Conservation (phyloP, 177 flowering plant genomes). For the Vitis hybrid region DNA sequence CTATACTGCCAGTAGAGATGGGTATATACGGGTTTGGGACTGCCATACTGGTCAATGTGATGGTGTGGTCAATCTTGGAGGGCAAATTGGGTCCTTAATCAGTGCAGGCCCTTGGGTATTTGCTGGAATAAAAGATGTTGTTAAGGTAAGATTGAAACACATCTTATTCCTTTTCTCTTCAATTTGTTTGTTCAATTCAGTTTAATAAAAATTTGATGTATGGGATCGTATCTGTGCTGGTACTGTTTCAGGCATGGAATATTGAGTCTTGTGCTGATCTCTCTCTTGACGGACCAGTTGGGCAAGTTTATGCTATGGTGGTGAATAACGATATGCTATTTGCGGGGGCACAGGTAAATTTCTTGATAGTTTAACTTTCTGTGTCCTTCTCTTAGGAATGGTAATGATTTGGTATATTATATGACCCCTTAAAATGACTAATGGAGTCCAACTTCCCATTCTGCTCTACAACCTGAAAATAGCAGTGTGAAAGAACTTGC, state of each 20-base stretch:
- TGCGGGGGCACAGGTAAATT: slow-evolving; percentile 24
- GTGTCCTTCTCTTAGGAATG: no score
- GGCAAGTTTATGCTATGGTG: slow-evolving; percentile 23
- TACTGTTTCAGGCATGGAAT: slow-evolving; percentile 31
- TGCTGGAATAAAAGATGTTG: slow-evolving; percentile 17
- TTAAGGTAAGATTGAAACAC: not conserved
- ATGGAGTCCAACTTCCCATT: no score
- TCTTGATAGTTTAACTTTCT: not conserved
- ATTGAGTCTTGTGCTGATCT: slow-evolving; percentile 11
- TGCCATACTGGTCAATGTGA: slow-evolving; percentile 24
- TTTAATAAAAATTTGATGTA: no score
- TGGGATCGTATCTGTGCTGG: no score
- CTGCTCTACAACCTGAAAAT: no score
- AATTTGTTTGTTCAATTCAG: no score
- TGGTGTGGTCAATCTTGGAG: slow-evolving; percentile 16
- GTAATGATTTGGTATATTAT: no score
- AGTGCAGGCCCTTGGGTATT: slow-evolving; percentile 23
- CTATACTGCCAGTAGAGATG: slow-evolving; percentile 23
- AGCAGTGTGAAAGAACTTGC: no score
- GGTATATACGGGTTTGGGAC: slow-evolving; percentile 25
- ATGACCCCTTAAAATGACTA: no score
- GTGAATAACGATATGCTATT: slow-evolving; percentile 21
- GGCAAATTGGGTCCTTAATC: slow-evolving; percentile 15
- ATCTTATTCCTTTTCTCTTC: not conserved
- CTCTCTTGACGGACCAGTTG: slow-evolving; percentile 22